Evolutionary conservation across 2,329 filamentous ascomycete species (phyloP), one percentile per base, ranked within the genome.

Genomic region (Dactylonectria macrodidyma): DNA sequence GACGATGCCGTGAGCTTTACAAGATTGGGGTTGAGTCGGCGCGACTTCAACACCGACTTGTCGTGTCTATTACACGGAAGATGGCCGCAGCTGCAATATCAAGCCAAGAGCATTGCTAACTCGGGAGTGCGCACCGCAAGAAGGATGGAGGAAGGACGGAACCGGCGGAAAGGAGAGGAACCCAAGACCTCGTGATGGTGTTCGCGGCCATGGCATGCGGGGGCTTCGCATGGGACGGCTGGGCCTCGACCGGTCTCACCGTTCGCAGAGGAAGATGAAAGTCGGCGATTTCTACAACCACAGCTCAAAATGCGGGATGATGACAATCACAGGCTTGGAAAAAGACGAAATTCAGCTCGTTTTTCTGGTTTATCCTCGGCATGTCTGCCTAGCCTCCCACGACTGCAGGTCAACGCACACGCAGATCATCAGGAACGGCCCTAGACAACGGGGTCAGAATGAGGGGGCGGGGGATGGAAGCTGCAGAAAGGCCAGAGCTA

Each of bases 341-440:
- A 60, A 56, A 41, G 3, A 57, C 41, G 24, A 46, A 34, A 19
- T 41, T 59, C n/a, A 12, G 22, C 51, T 65, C 66, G 62, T 73
- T 30, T 30, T 30, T 7, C 26, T 30, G 7, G 26, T 30, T 30
- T 30, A 30, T 59, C 73, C 73, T 75, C 73, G 73, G 73, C 66
- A 62, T 38, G 14, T 30, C 26, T 66, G 38, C 24, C 34, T 22
- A 46, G 55, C 38, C 54, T 51, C 54, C 44, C 68, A 58, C 66
- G 65, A 51, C 54, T 73, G 71, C 72, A 74, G 72, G 65, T 61
- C 47, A 57, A 52, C 26, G 26, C 36, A 48, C 33, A 57, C 33
- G 66, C 48, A 62, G 68, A 71, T 73, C 72, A 67, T 67, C 72
- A 74, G 68, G 72, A 66, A 74, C 70, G 54, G 26, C 4, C 26